phyloP scores from a whole-genome alignment of 208 protist species.

The Angomonas deanei region DNA sequence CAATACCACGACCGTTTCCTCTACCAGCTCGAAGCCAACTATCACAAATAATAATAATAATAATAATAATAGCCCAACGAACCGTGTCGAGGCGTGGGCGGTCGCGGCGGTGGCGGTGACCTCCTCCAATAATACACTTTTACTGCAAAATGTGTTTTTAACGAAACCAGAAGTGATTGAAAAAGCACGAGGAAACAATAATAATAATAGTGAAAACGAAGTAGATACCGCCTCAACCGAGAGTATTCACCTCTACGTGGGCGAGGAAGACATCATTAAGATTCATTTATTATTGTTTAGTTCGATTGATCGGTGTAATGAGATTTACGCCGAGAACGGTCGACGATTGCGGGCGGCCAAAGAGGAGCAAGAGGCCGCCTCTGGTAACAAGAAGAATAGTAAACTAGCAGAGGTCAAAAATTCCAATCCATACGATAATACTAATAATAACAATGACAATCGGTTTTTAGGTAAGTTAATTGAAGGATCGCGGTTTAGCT shows the following conservation, averaged over 20 bases:
- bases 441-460: slow-evolving; percentile 43
- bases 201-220: no score
- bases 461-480: slow-evolving; percentile 72
- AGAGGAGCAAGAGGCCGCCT: background rate
- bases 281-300: slow-evolving; percentile 78
- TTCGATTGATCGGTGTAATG: slow-evolving; percentile 71
- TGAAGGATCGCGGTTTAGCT: slow-evolving; percentile 48
- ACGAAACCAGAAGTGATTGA: slow-evolving; percentile 42
- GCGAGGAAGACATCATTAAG: slow-evolving; percentile 63
- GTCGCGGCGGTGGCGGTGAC: slow-evolving; percentile 70
- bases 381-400: background rate
- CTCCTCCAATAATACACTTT: slow-evolving; percentile 37
- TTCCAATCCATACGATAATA: background rate
- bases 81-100: slow-evolving; percentile 50
- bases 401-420: background rate
- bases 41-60: background rate
- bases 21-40: background rate
- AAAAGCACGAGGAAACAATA: background rate
- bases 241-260: slow-evolving; percentile 67
- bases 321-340: slow-evolving; percentile 20
- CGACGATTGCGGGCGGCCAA: background rate
- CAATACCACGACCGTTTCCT: slow-evolving; percentile 1
- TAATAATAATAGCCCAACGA: background rate
- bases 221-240: slow-evolving; percentile 16
- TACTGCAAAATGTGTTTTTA: slow-evolving; percentile 65